Base-by-base conservation (phyloP, 129 eudicot species). In the Flaveria robusta region DNA sequence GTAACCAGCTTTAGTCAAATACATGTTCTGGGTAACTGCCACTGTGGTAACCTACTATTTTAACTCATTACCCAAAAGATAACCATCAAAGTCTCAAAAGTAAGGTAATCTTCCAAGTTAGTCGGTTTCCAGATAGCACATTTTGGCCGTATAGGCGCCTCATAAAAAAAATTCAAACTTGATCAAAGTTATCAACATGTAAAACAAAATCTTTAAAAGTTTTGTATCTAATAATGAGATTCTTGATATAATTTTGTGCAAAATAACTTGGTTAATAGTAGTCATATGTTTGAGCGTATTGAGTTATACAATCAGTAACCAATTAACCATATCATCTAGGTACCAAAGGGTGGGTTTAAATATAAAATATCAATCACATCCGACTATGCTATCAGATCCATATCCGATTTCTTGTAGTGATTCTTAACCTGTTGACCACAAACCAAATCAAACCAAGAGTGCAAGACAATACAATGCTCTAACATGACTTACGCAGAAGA, bases 401-500 rank as follows among this genome's bases (percentile, higher is more conserved):
- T 34, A 34, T 34, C 59, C 11, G 23, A 7, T 18, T 52, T n/a
- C 59, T 6, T 6, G 59, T 52, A 52, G 24, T 6, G 22, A n/a
- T 52, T 52, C 22, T 56, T 22, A 23, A 22, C 29, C 3, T 10
- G 37, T 55, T 8, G 8, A 55, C 27, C 27, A 4, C 60, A 56
- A 20, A 22, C 14, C 64, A 19, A 56, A 34, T 34, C 39, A 34
- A 34, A 34, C 39, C 39, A 34, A 34, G 39, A 34, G 39, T 34
- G 39, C 39, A 34, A 5, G 39, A 34, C 39, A 34, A 62, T 15
- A 29, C 43, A 2, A 27, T 27, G 68, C 9, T 62, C 11, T 26
- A 56, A 50, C 47, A n/a, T 50, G 42, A 84, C 96, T 87, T 89
- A 95, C 97, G 41, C 79, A 87, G 82, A 77, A 94, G 86, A 68